These are phyloP conservation scores for Ricinus communis DNA, from an alignment of 345 rosid genomes.

Conservation along the genomic window DNA sequence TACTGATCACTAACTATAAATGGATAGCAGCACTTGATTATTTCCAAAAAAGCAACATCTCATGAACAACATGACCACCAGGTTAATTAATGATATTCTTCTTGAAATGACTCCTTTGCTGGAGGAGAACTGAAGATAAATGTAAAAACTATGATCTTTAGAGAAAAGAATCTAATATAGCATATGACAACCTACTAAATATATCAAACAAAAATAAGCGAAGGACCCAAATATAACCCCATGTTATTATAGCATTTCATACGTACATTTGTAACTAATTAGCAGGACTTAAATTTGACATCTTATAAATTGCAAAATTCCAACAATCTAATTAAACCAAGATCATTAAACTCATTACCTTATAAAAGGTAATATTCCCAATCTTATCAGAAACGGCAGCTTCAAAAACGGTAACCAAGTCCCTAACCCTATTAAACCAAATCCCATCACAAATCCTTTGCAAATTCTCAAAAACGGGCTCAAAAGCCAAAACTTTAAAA, in stretches of 20 bases:
- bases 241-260: too few relatives aligned
- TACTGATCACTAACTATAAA: not conserved
- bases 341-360: constrained; percentile 42
- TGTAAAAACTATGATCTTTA: not conserved
- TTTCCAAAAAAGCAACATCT: not conserved
- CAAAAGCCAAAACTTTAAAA: constrained; percentile 78
- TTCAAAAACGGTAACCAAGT: constrained; percentile 75
- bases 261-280: not conserved
- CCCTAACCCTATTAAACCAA: constrained; percentile 80
- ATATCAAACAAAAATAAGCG: too few relatives aligned
- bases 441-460: constrained; percentile 96
- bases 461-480: constrained; percentile 88
- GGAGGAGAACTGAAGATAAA: not conserved
- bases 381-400: constrained; percentile 80
- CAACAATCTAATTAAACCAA: not conserved
- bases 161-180: not conserved
- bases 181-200: not conserved
- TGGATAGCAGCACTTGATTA: not conserved
- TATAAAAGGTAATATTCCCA: constrained; percentile 83
- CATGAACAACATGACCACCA: not conserved
- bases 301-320: not conserved
- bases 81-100: too few relatives aligned
- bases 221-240: too few relatives aligned
- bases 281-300: not conserved
- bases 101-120: too few relatives aligned